Conservation (phyloP, 768 basidiomycete genomes). For the Dacryopinax spathularia region DNA sequence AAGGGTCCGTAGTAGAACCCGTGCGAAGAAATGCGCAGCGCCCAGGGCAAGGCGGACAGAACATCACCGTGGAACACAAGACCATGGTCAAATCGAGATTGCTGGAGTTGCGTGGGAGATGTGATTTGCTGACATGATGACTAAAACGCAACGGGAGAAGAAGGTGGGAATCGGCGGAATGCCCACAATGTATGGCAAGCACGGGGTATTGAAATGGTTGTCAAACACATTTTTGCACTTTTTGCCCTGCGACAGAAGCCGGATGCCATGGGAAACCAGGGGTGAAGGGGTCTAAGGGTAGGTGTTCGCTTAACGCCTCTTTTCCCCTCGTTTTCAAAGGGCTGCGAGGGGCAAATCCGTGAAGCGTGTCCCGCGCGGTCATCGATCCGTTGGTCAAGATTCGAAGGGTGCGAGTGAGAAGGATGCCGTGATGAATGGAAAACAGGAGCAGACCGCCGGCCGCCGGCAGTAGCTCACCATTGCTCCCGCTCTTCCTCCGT, state of each 20-base stretch:
- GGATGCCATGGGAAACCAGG: neutral
- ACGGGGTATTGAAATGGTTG: neutral
- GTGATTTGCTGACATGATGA: neutral
- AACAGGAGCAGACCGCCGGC: neutral
- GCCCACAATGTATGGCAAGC: neutral
- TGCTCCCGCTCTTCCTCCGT: neutral
- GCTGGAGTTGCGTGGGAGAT: neutral
- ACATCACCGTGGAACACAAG: neutral
- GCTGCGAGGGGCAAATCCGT: neutral
- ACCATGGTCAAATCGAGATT: neutral
- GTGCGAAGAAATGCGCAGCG: neutral
- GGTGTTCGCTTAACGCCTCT: neutral
- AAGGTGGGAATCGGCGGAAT: neutral
- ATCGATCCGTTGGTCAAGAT: constrained; percentile 3
- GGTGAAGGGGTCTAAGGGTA: constrained; percentile 1
- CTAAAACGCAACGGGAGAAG: neutral
- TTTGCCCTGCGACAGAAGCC: neutral
- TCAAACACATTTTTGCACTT: neutral
- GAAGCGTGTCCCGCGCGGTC: neutral
- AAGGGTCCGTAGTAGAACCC: neutral
- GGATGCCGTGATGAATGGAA: constrained; percentile 2
- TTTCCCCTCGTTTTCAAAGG: neutral
- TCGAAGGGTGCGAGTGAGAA: neutral
- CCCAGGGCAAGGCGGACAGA: neutral
- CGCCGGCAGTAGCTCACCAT: neutral